Evolutionary conservation across 371 early-diverging fungal species (phyloP), one percentile per base, ranked within the genome.

Genomic region (Rhizopus delemar): DNA sequence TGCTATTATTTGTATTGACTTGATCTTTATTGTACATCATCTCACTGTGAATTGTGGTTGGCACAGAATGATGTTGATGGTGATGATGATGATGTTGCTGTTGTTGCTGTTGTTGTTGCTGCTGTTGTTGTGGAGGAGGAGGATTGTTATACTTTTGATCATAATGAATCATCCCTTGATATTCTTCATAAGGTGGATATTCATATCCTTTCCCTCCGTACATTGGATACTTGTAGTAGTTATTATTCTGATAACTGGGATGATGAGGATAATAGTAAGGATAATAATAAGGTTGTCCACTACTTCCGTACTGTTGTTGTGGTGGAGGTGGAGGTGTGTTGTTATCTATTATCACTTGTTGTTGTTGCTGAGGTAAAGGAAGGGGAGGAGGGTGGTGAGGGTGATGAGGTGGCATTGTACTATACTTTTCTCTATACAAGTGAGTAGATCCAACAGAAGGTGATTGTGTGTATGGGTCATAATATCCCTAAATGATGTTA

Each of bases 391-490:
- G 29, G 8, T 5, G 48, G 22, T 22, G 48, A 29, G 9, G 31
- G 48, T 29, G 48, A 29, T 48, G 50, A 12, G 46, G 54, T 56
- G 50, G 57, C 31, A 29, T 36, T 29, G 56, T 39, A 41, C 22
- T 63, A 28, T 46, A 57, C 9, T 59, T 59, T 16, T 65, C 60
- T 53, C 65, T 50, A 29, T 49, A 59, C 9, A 51, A 16, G 28
- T 48, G 64, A 45, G 16, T 29, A 43, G 56, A 13, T 31, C 39
- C 29, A 4, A 45, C 41, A 4, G 51, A 33, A 46, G 62, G 62
- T 16, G 66, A 58, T 29, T 66, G 66, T 38, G 55, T 56, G 38
- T 62, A 66, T 43, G 62, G 46, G 46, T 61, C 66, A 46, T 66
- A 66, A 41, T 66, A 66, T 39, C 9, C 51, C 66, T 66, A 58